Conservation (phyloP, 768 basidiomycete genomes). For the Amanita rubescens region DNA sequence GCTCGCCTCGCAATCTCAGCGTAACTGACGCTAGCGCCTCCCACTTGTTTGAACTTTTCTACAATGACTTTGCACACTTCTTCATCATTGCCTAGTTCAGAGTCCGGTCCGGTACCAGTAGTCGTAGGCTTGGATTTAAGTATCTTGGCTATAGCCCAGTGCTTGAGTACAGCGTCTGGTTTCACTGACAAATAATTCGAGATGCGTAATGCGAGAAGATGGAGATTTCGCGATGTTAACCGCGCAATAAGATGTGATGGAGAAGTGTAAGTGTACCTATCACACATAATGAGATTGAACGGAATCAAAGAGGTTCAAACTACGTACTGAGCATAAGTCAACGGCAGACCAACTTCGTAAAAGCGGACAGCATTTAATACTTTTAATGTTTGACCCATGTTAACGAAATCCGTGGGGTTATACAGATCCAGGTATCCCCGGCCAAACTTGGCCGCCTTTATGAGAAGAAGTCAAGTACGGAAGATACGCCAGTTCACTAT, state of each 20-base stretch:
- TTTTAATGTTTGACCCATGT: slow-evolving; percentile 88
- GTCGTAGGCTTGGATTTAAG: slow-evolving; percentile 56
- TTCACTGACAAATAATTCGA: slow-evolving; percentile 78
- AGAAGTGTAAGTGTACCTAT: slow-evolving; percentile 75
- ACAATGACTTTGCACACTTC: slow-evolving; percentile 80
- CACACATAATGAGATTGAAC: not conserved
- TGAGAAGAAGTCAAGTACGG: not conserved
- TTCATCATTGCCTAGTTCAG: slow-evolving; percentile 61
- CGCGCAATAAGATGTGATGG: slow-evolving; percentile 76
- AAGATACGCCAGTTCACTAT: not conserved
- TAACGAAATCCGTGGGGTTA: slow-evolving; percentile 86
- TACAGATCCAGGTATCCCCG: slow-evolving; percentile 89
- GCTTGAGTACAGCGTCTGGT: slow-evolving; percentile 81
- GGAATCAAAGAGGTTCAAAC: slow-evolving; percentile 2
- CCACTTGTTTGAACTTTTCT: slow-evolving; percentile 80
- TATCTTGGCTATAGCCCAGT: slow-evolving; percentile 96
- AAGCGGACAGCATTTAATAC: slow-evolving; percentile 90
- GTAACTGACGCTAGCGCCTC: slow-evolving; percentile 76
- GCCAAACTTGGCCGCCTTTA: slow-evolving; percentile 93
- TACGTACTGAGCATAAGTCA: slow-evolving; percentile 84
- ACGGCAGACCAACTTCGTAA: slow-evolving; percentile 88
- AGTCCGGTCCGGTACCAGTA: slow-evolving; percentile 43
- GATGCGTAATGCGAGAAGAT: slow-evolving; percentile 87
- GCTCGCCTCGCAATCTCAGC: slow-evolving; percentile 92
- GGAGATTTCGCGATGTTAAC: slow-evolving; percentile 79